Evolutionary conservation across 2,329 filamentous ascomycete genomes (phyloP).

Genomic region (Fusarium acutatum): DNA sequence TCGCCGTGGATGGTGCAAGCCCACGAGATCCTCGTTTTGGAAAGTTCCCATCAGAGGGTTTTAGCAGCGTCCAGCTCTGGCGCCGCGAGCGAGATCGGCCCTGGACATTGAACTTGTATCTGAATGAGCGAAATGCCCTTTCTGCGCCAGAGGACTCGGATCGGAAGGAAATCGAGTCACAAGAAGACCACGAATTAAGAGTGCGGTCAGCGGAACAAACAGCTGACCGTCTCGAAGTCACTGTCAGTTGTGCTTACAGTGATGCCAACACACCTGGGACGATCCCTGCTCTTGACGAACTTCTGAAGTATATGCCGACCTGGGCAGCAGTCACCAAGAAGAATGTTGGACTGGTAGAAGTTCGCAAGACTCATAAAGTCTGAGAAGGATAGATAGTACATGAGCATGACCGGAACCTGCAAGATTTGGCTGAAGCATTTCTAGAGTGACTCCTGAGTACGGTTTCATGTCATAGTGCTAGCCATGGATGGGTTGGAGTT

Average conservation of each 20-base stretch:
- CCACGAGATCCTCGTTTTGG: conserved; percentile 72
- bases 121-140: conserved; percentile 25
- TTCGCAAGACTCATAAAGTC: conserved; percentile 66
- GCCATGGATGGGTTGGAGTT: conserved; percentile 25
- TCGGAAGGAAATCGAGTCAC: not conserved
- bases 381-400: not conserved
- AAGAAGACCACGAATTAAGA: conserved; percentile 24
- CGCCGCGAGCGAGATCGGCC: conserved; percentile 79
- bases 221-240: conserved; percentile 61
- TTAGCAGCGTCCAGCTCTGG: conserved; percentile 79
- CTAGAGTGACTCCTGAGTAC: conserved; percentile 7
- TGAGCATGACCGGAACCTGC: not conserved
- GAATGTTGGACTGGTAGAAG: conserved; percentile 82
- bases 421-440: not conserved
- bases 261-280: conserved; percentile 77
- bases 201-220: conserved; percentile 1
- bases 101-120: conserved; percentile 69
- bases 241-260: conserved; percentile 84
- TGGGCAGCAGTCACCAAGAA: conserved; percentile 85
- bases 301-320: conserved; percentile 75
- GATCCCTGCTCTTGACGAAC: conserved; percentile 87
- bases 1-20: conserved; percentile 69
- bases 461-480: conserved; percentile 1
- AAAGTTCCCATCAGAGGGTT: conserved; percentile 67
- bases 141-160: not conserved